Percentiles rank a stretch among this genome's conserved stretches.
These are phyloP conservation scores for Patellifolia procumbens DNA, from an alignment of 179 eudicot species.

Conservation along the genomic window DNA sequence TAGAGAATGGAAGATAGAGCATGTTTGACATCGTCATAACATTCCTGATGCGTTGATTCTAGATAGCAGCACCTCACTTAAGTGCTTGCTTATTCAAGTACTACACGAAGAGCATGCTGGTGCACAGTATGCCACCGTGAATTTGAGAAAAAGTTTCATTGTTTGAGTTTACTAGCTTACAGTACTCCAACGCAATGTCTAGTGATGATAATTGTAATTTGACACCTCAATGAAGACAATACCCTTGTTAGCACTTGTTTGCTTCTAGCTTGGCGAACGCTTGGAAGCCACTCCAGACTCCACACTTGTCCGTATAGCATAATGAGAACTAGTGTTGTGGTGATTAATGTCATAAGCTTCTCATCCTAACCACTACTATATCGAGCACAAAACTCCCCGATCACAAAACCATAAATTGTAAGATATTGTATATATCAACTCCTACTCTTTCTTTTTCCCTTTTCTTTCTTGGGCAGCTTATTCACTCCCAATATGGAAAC, in stretches of 20 bases:
- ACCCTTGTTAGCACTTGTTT: too few relatives aligned
- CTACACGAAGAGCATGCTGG: not conserved
- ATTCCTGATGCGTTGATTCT: not conserved
- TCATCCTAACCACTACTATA: not conserved
- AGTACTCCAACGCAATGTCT: not conserved
- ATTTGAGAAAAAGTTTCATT: not conserved
- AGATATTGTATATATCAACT: not conserved
- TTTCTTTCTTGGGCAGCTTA: too few relatives aligned
- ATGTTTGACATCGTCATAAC: not conserved
- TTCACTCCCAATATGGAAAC: not conserved
- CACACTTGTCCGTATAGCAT: not conserved
- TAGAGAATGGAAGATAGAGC: not conserved
- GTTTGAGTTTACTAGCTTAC: too few relatives aligned
- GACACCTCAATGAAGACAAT: too few relatives aligned
- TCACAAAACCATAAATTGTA: not conserved
- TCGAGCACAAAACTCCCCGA: not conserved
- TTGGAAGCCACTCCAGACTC: not conserved
- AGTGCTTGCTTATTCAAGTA: not conserved
- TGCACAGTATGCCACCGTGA: not conserved
- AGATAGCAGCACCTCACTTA: not conserved
- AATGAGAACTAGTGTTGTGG: not conserved
- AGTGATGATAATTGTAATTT: not conserved
- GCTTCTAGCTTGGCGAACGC: too few relatives aligned
- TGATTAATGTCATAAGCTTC: not conserved
- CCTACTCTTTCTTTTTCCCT: not conserved